phyloP scores from a whole-genome alignment of 192 early-diverging fungal genomes.

The Diversispora epigaea region DNA sequence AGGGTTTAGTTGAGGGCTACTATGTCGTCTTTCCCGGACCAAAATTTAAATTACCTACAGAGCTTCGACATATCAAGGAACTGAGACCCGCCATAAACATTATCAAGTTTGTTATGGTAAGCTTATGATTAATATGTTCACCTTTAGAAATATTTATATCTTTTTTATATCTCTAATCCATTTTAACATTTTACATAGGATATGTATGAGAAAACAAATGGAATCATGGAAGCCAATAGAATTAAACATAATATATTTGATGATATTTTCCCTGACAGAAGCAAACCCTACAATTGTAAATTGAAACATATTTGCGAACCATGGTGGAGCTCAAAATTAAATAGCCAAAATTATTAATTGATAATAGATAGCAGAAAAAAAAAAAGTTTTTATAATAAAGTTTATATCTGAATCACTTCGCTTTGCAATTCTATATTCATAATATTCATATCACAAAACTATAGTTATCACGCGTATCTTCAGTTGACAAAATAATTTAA shows the following conservation, averaged over 20 bases:
- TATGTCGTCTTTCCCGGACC: slow-evolving; percentile 30
- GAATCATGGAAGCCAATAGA: slow-evolving; percentile 17
- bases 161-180: slow-evolving; percentile 27
- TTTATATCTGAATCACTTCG: too few relatives aligned
- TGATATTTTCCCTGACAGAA: slow-evolving; percentile 27
- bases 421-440: too few relatives aligned
- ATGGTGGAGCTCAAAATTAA: slow-evolving; percentile 18
- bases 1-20: slow-evolving; percentile 26
- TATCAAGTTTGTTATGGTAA: slow-evolving; percentile 35
- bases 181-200: slow-evolving; percentile 32
- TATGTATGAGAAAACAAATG: slow-evolving; percentile 30
- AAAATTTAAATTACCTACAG: slow-evolving; percentile 32
- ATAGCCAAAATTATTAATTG: too few relatives aligned
- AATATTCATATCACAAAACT: too few relatives aligned
- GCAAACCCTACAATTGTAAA: slow-evolving; percentile 28
- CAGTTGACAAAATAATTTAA: too few relatives aligned
- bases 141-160: slow-evolving; percentile 4
- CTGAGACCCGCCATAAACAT: slow-evolving; percentile 29
- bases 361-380: too few relatives aligned
- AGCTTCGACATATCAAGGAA: slow-evolving; percentile 32
- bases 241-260: slow-evolving; percentile 22
- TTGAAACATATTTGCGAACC: slow-evolving; percentile 24
- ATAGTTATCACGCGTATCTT: too few relatives aligned
- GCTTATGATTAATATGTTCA: neutral
- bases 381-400: too few relatives aligned